Percentiles rank a stretch among this genome's conserved stretches.
Conservation (phyloP, 345 rosid species). For the Erucastrum elatum region DNA sequence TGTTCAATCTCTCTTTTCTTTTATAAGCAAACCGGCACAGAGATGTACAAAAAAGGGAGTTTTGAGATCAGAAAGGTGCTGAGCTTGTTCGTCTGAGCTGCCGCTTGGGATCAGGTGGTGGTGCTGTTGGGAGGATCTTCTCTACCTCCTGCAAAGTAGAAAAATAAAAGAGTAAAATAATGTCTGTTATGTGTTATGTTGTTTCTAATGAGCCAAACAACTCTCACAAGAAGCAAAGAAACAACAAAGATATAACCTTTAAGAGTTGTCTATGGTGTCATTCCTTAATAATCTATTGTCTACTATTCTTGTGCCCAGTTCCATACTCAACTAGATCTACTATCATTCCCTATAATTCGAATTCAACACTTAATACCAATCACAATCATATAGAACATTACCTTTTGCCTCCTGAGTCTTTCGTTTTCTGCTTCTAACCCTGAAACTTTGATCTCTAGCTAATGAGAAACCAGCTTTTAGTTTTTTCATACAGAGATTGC, state of each 20-base stretch:
- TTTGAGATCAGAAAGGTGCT: constrained; percentile 43
- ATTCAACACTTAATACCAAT: background rate
- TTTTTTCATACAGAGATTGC: too few species aligned
- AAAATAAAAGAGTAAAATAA: background rate
- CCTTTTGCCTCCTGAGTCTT: constrained; percentile 84
- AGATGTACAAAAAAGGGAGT: background rate
- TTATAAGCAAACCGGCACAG: background rate
- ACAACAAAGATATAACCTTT: background rate
- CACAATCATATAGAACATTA: constrained; percentile 16
- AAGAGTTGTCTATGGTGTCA: background rate
- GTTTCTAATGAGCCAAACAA: background rate
- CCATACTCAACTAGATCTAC: background rate
- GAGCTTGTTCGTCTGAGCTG: constrained; percentile 73
- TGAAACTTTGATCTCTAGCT: constrained; percentile 90
- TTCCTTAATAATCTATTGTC: background rate
- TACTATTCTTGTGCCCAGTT: background rate
- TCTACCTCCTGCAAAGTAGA: constrained; percentile 56
- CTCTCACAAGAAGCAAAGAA: background rate
- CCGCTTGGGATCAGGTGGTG: constrained; percentile 45
- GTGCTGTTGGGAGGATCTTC: constrained; percentile 53
- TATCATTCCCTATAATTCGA: background rate
- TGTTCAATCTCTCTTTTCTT: background rate
- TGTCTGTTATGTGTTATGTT: background rate
- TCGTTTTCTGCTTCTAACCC: constrained; percentile 90
- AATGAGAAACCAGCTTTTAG: too few species aligned